Evolutionary conservation across 2,329 filamentous ascomycete species (phyloP), one percentile per base, ranked within the genome.

Genomic region (Pyricularia grisea): DNA sequence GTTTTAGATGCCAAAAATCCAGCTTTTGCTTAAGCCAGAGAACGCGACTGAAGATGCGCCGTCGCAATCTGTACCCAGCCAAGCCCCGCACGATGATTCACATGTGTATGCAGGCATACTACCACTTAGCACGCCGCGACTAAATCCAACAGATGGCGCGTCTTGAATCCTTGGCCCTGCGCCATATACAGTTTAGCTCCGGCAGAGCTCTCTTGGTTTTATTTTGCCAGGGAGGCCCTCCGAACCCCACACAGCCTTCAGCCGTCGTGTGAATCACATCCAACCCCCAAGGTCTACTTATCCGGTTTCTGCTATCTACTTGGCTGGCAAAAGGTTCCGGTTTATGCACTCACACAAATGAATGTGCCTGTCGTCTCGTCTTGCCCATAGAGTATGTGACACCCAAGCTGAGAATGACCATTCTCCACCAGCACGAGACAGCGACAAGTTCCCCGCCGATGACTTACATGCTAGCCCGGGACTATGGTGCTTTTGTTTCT

Each of bases 101-200:
- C 58, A 25, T n/a, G n/a, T 61, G 23, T n/a, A 61, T 61, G 58
- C 58, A 61, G 23, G 58, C 58, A n/a, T n/a, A n/a, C 58, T 61
- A 61, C 58, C 23, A 61, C 58, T 61, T 61, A 61, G 58, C 58
- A 61, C 58, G 58, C 58, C 58, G 58, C 58, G 25, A 27, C 58
- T 61, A 61, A n/a, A 61, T 61, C 58, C 58, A 61, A 61, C 58
- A 61, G 58, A 61, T 61, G 58, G 58, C 58, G 58, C 58, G 58
- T 27, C 58, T 36, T 61, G 58, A 3, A 61, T 61, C 58, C 58
- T 61, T 61, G 58, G 58, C n/a, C 58, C 23, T 61, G 42, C 58
- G 10, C 58, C 58, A 25, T 61, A 61, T 27, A 11, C 58, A 27
- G 58, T 27, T 61, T 61, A 61, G 58, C 58, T 61, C 58, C 58